These are phyloP conservation scores for Fusarium ramigenum DNA, from an alignment of 2,329 filamentous ascomycete genomes.

Conservation along the genomic window DNA sequence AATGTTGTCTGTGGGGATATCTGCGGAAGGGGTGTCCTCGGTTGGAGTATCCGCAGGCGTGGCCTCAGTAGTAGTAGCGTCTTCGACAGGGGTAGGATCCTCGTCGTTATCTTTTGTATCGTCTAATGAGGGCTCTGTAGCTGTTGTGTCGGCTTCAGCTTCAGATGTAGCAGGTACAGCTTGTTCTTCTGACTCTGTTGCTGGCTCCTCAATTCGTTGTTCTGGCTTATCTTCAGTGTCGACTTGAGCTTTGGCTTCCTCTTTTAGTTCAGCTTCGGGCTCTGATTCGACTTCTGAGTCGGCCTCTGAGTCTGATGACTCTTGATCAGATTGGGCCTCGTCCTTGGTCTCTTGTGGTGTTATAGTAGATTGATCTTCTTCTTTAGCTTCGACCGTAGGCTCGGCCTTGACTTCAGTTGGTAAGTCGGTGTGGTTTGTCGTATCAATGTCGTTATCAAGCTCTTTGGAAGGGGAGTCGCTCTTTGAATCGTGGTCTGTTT, in stretches of 20 bases:
- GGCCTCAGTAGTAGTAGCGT: slow-evolving; percentile 18
- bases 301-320: not conserved
- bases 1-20: slow-evolving; percentile 12
- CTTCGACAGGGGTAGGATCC: slow-evolving; percentile 13
- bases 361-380: slow-evolving; percentile 7
- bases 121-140: slow-evolving; percentile 7
- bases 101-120: slow-evolving; percentile 13
- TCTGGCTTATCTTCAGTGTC: slow-evolving; percentile 6
- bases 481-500: slow-evolving; percentile 22
- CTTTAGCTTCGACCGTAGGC: slow-evolving; percentile 12
- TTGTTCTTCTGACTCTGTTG: not conserved
- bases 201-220: not conserved
- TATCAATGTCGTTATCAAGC: slow-evolving; percentile 12
- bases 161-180: not conserved
- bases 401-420: slow-evolving; percentile 21
- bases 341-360: slow-evolving; percentile 9
- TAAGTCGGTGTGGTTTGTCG: slow-evolving; percentile 13
- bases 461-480: slow-evolving; percentile 18
- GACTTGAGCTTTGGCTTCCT: slow-evolving; percentile 1
- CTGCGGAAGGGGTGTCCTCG: slow-evolving; percentile 14
- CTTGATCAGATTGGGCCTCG: not conserved
- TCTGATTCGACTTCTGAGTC: not conserved
- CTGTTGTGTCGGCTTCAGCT: slow-evolving; percentile 2
- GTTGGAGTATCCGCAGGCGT: slow-evolving; percentile 9
- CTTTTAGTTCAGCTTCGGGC: not conserved